Conservation (phyloP, 805 yeast species). For the Nakazawaea wyomingensis region DNA sequence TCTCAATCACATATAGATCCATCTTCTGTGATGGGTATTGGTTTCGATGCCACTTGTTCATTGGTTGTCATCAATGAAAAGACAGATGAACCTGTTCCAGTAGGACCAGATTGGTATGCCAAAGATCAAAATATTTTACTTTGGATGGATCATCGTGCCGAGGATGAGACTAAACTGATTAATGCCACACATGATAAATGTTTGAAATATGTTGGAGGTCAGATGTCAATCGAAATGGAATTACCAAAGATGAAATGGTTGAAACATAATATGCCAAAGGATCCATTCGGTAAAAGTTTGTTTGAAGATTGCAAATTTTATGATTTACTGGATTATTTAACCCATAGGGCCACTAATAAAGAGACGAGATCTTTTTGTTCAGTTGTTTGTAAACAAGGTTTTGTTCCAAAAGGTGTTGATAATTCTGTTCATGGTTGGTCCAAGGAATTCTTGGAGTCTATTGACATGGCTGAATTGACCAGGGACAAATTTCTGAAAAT, state of each 20-base stretch:
- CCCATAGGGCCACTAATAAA: conserved; percentile 83
- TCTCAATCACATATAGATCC: conserved; percentile 73
- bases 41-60: conserved; percentile 97
- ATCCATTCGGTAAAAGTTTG: conserved; percentile 26
- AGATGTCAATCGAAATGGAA: conserved; percentile 98
- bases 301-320: conserved; percentile 71
- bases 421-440: conserved; percentile 89
- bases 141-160: conserved; percentile 99
- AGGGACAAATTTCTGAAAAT: conserved; percentile 71
- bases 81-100: conserved; percentile 69
- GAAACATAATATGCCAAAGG: conserved; percentile 72
- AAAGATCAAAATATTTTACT: conserved; percentile 75
- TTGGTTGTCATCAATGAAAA: conserved; percentile 70
- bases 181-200: conserved; percentile 76
- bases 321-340: conserved; percentile 87
- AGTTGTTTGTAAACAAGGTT: conserved; percentile 93
- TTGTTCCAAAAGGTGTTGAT: conserved; percentile 89
- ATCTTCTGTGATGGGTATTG: conserved; percentile 70
- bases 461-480: conserved; percentile 73
- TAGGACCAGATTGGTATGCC: conserved; percentile 84
- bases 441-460: conserved; percentile 57
- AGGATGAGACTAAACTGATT: conserved; percentile 69
- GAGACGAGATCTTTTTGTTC: conserved; percentile 89
- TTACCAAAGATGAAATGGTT: conserved; percentile 96
- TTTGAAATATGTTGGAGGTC: conserved; percentile 91